Conservation (phyloP, 495 filamentous ascomycete genomes). For the Extremus antarcticus region DNA sequence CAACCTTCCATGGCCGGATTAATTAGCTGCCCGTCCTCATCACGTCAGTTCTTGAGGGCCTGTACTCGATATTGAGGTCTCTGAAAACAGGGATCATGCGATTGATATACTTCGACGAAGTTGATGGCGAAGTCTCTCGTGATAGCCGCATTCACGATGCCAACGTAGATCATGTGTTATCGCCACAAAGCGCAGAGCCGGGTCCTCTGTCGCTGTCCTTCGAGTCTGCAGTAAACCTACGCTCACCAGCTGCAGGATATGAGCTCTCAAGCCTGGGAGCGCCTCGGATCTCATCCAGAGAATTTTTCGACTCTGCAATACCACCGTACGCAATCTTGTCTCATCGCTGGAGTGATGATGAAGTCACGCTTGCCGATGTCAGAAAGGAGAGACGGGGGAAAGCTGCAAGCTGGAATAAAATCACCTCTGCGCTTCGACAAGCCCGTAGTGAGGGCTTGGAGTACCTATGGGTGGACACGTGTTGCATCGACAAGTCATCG, state of each 20-base stretch:
- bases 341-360: slow-evolving; percentile 14
- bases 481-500: too few relatives aligned
- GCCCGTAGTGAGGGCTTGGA: slow-evolving; percentile 4
- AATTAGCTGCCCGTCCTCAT: too few relatives aligned
- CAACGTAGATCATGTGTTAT: too few relatives aligned
- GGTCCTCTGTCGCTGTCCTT: not conserved
- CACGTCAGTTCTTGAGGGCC: too few relatives aligned
- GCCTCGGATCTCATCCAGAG: not conserved
- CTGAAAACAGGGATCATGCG: too few relatives aligned
- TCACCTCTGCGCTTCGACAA: not conserved
- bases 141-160: too few relatives aligned
- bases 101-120: too few relatives aligned
- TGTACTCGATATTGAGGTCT: too few relatives aligned
- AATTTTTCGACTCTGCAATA: not conserved
- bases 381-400: not conserved
- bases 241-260: not conserved
- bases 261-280: not conserved
- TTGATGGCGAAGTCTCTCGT: too few relatives aligned
- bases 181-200: too few relatives aligned
- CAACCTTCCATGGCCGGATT: too few relatives aligned
- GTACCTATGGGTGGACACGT: slow-evolving; percentile 8
- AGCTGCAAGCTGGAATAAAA: not conserved
- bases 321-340: slow-evolving; percentile 15
- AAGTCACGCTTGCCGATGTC: slow-evolving; percentile 3
- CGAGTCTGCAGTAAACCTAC: not conserved